Conservation (phyloP, 495 filamentous ascomycete species). For the Ramalina intermedia region DNA sequence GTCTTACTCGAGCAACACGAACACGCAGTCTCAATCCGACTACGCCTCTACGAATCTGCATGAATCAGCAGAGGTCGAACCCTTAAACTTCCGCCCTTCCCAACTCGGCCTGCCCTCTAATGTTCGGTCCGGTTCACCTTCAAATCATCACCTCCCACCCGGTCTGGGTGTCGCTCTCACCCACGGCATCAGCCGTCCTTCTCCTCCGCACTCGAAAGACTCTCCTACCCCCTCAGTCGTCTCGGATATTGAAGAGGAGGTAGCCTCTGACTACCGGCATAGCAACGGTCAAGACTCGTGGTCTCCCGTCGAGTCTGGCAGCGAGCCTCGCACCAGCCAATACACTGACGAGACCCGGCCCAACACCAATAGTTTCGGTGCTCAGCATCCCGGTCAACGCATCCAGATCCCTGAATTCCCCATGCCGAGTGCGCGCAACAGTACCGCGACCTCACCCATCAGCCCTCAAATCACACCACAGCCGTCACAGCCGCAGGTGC, state of each 20-base stretch:
- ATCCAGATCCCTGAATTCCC: constrained; percentile 17
- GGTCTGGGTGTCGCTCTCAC: constrained; percentile 11
- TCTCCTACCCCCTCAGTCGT: constrained; percentile 13
- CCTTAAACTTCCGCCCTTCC: constrained; percentile 12
- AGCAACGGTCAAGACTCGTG: constrained; percentile 15
- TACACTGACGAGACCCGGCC: constrained; percentile 8
- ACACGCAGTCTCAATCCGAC: constrained; percentile 13
- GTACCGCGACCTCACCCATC: neutral
- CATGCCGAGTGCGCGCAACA: constrained; percentile 4
- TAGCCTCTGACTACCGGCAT: constrained; percentile 6
- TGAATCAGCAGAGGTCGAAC: constrained; percentile 16
- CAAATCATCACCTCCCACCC: constrained; percentile 3
- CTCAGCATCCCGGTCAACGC: constrained; percentile 15
- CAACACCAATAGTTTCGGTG: constrained; percentile 9
- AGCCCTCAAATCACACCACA: neutral
- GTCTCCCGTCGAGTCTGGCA: constrained; percentile 9
- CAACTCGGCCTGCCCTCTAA: constrained; percentile 9
- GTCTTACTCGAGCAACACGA: constrained; percentile 20
- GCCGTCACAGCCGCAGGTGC: neutral
- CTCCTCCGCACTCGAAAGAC: constrained; percentile 4
- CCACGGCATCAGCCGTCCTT: neutral
- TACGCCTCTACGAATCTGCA: constrained; percentile 14
- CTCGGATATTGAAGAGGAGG: constrained; percentile 17
- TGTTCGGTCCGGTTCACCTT: constrained; percentile 5
- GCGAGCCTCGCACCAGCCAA: constrained; percentile 6